Evolutionary conservation across 305 asterid species (phyloP).

Genomic region (Caryopteris hybrid): DNA sequence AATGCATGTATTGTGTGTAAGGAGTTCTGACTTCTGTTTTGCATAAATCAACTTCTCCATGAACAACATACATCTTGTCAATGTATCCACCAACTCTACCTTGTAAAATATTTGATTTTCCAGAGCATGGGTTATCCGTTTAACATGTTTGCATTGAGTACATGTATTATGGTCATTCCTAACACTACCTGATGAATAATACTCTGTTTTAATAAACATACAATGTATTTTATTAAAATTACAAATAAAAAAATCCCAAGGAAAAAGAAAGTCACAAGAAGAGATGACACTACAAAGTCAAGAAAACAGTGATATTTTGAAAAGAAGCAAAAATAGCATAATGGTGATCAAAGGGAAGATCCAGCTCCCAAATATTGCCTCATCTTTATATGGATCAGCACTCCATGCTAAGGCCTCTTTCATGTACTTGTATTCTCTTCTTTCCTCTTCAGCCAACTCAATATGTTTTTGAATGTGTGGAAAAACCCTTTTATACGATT

Average conservation of each 20-base stretch:
- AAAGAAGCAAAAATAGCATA: neutral
- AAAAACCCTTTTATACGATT: slow-evolving; percentile 29
- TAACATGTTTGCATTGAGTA: too few species aligned
- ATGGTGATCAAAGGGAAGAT: slow-evolving; percentile 4
- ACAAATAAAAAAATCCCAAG: too few species aligned
- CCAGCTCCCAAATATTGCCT: slow-evolving; percentile 9
- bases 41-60: slow-evolving; percentile 46
- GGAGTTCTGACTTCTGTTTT: slow-evolving; percentile 40
- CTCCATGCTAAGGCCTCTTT: slow-evolving; percentile 43
- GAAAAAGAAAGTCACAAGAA: too few species aligned
- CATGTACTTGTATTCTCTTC: neutral
- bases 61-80: slow-evolving; percentile 34
- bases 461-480: slow-evolving; percentile 38
- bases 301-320: too few species aligned
- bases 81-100: slow-evolving; percentile 44
- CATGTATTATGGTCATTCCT: too few species aligned
- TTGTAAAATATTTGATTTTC: too few species aligned
- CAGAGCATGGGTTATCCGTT: too few species aligned
- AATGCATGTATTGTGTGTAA: slow-evolving; percentile 54
- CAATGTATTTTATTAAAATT: too few species aligned
- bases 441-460: slow-evolving; percentile 32
- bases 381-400: slow-evolving; percentile 31
- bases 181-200: too few species aligned
- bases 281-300: too few species aligned
- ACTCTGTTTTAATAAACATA: too few species aligned